Conservation (phyloP, 257 asterid genomes). For the Dorcoceras hygrometricum region DNA sequence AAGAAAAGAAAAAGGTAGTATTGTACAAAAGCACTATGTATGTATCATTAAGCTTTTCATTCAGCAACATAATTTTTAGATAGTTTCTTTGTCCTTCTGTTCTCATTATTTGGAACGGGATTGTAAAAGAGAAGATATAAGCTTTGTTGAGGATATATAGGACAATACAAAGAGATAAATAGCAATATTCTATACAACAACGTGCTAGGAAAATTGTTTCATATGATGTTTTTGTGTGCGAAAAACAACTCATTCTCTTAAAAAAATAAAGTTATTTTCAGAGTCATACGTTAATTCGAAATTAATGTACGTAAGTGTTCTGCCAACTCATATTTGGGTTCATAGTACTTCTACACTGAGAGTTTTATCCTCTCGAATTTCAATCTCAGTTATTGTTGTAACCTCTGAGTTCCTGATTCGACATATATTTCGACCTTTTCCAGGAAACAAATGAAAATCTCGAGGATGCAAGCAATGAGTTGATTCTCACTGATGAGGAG, state of each 20-base stretch:
- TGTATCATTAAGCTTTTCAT: background rate
- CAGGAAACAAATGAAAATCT: conserved; percentile 80
- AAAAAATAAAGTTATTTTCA: too few species aligned
- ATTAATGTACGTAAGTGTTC: background rate
- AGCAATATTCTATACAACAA: too few species aligned
- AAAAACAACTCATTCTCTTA: too few species aligned
- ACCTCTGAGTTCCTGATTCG: background rate
- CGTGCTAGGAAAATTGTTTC: background rate
- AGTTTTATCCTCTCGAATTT: background rate
- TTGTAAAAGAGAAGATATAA: background rate
- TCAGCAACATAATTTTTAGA: too few species aligned
- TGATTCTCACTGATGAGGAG: conserved; percentile 86
- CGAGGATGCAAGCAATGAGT: conserved; percentile 91
- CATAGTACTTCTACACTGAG: too few species aligned
- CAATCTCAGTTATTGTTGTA: background rate
- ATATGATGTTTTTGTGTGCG: too few species aligned
- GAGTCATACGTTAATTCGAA: background rate
- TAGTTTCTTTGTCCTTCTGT: background rate
- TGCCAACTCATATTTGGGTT: background rate
- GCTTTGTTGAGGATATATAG: background rate
- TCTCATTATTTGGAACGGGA: background rate
- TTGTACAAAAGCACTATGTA: background rate
- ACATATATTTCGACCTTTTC: background rate
- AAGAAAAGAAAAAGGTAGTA: too few species aligned
- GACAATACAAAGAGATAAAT: too few species aligned